Percentiles rank a stretch among this genome's conserved stretches.
Conservation (phyloP, 495 filamentous ascomycete species). For the Neurospora pannonica region DNA sequence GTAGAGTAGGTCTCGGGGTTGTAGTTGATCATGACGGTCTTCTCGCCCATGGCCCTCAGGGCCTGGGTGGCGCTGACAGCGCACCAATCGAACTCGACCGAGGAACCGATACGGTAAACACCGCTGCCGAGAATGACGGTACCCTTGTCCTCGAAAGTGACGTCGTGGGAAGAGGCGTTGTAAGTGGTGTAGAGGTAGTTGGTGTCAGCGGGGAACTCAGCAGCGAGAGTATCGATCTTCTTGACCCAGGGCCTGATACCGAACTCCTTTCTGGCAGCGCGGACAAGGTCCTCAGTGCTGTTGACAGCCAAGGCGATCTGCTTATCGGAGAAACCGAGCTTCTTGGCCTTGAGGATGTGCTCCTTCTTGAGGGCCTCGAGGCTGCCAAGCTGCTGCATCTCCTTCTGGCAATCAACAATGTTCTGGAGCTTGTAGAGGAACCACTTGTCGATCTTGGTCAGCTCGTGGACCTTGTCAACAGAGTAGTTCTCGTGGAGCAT, state of each 20-base stretch:
- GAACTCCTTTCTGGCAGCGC: slow-evolving; percentile 73
- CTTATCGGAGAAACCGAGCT: slow-evolving; percentile 92
- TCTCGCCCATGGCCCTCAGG: slow-evolving; percentile 81
- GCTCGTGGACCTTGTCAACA: slow-evolving; percentile 79
- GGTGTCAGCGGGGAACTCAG: slow-evolving; percentile 94
- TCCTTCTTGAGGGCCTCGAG: slow-evolving; percentile 81
- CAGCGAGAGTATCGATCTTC: slow-evolving; percentile 95
- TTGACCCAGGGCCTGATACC: slow-evolving; percentile 87
- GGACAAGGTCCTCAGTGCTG: slow-evolving; percentile 80
- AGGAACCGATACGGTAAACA: slow-evolving; percentile 94
- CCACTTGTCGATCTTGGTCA: slow-evolving; percentile 95
- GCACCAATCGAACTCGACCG: slow-evolving; percentile 98
- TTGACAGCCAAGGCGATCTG: slow-evolving; percentile 86
- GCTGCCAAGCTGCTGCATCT: slow-evolving; percentile 81
- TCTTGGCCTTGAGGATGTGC: slow-evolving; percentile 81
- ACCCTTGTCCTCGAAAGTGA: slow-evolving; percentile 90
- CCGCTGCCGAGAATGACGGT: slow-evolving; percentile 84
- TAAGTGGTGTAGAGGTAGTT: slow-evolving; percentile 99
- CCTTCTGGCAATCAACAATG: slow-evolving; percentile 78
- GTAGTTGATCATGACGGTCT: slow-evolving; percentile 98
- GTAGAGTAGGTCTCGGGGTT: slow-evolving; percentile 86
- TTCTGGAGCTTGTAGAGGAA: slow-evolving; percentile 97
- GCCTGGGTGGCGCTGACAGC: slow-evolving; percentile 88
- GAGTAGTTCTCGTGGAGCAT: slow-evolving; percentile 96
- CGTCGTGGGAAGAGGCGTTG: slow-evolving; percentile 91